Evolutionary conservation across 192 early-diverging fungal species (phyloP), one percentile per base, ranked within the genome.

Genomic region (Neocallimastix lanati): DNA sequence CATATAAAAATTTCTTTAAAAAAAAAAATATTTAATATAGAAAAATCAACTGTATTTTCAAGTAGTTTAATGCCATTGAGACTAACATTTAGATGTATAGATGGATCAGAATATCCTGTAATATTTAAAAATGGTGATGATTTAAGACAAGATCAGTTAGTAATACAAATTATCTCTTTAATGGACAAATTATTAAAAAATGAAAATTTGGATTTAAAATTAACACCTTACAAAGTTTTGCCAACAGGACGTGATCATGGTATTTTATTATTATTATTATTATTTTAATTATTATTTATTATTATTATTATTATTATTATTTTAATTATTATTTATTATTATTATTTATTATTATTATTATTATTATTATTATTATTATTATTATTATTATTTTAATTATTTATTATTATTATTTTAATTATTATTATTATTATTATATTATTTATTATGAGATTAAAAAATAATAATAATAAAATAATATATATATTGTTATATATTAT

Each of bases 81-180:
- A 29, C 84, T 99, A 11, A 93, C 90, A 67, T 99, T 99, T 82
- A 85, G 88, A 12, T 94, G 93, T 58, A 78, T 85, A 9, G 95
- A 97, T 84, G 94, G 92, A n/a, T 86, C 83, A 21, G 92, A 95
- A 83, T 98, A 99, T 80, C 94, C 93, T 21, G 90, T 90, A 83
- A 99, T 99, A 15, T 98, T 98, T 89, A 99, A 99, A 85, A 92
- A 93, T 0, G 98, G 98, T 13, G 98, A 99, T 82, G 98, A 99
- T 81, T 86, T 96, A 82, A 87, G 97, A 67, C 98, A 99, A 87
- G 98, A 99, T 86, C 98, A 99, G 84, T 87, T 99, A 28, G 96
- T 96, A 2, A 94, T 99, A 67, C 98, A 99, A 83, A 92, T 99
- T 77, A 95, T 98, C 67, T 95, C 94, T 0, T 89, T 99, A 28